phyloP scores from a whole-genome alignment of 257 asterid genomes.

The Solanum pinnatisectum region DNA sequence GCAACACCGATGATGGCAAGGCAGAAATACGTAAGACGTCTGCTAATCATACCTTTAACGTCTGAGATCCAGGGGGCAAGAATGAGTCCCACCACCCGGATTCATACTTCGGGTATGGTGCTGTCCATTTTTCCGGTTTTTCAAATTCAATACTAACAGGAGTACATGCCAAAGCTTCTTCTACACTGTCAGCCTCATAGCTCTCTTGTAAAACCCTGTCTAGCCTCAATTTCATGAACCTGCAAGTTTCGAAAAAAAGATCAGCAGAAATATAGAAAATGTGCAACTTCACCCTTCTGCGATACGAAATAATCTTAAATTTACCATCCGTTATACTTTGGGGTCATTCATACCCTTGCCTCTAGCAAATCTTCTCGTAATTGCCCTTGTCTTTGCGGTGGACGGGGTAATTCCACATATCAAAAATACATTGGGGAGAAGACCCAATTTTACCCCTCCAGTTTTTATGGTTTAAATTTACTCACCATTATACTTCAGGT shows the following conservation, averaged over 20 bases:
- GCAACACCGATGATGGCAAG: slow-evolving; percentile 6
- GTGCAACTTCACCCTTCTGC: background rate
- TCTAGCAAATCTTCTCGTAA: background rate
- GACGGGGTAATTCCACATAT: no score
- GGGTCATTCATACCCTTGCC: background rate
- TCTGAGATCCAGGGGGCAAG: slow-evolving; percentile 40
- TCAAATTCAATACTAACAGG: slow-evolving; percentile 55
- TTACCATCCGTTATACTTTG: background rate
- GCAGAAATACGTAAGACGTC: slow-evolving; percentile 1
- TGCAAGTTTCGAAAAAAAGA: slow-evolving; percentile 4
- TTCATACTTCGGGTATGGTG: slow-evolving; percentile 82
- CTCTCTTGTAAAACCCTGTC: slow-evolving; percentile 80
- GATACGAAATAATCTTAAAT: background rate
- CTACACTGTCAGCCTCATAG: slow-evolving; percentile 60
- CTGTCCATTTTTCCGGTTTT: slow-evolving; percentile 77
- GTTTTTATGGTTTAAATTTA: background rate
- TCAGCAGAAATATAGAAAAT: background rate
- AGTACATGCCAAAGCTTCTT: slow-evolving; percentile 75
- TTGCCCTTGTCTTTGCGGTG: background rate
- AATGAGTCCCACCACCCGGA: slow-evolving; percentile 88
- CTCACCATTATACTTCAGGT: background rate
- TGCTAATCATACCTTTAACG: slow-evolving; percentile 39
- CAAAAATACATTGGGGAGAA: no score
- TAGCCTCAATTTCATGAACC: slow-evolving; percentile 84
- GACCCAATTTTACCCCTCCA: background rate